phyloP scores from a whole-genome alignment of 108 stramenopile species.

The Aurantiochytrium sp. region DNA sequence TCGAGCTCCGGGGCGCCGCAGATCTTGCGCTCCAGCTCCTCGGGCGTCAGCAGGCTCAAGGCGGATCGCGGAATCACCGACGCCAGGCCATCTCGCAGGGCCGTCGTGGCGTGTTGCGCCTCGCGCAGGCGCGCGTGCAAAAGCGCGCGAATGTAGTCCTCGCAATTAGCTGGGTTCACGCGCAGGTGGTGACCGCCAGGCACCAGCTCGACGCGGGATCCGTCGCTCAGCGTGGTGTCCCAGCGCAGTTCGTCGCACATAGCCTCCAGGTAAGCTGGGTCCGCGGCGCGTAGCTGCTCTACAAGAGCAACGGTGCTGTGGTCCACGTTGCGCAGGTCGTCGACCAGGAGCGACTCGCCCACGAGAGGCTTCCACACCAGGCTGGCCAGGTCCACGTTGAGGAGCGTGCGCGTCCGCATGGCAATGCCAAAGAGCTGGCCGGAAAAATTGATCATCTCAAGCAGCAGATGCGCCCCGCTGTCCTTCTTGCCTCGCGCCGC shows the following conservation, averaged over 20 bases:
- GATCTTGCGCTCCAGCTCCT: slow-evolving; percentile 50
- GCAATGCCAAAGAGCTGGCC: slow-evolving; percentile 56
- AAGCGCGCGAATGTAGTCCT: background rate
- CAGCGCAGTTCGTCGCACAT: slow-evolving; percentile 33
- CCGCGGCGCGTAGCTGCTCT: slow-evolving; percentile 15
- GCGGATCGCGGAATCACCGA: slow-evolving; percentile 43
- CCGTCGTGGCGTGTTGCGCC: background rate
- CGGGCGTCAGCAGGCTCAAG: slow-evolving; percentile 44
- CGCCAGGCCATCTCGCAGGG: slow-evolving; percentile 40
- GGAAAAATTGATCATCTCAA: slow-evolving; percentile 47
- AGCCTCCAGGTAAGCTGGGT: background rate
- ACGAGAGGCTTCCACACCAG: slow-evolving; percentile 54
- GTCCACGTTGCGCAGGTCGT: slow-evolving; percentile 48
- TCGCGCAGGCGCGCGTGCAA: slow-evolving; percentile 30
- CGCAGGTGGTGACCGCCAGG: slow-evolving; percentile 1
- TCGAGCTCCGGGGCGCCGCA: slow-evolving; percentile 50
- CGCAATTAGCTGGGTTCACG: background rate
- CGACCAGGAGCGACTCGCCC: slow-evolving; percentile 34
- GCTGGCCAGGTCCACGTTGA: slow-evolving; percentile 46
- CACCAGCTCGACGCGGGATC: background rate
- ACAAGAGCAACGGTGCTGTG: slow-evolving; percentile 39
- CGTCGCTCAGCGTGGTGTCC: slow-evolving; percentile 26
- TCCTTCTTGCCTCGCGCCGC: background rate
- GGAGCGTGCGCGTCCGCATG: slow-evolving; percentile 35
- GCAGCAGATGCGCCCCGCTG: slow-evolving; percentile 21